These are phyloP conservation scores for Phytophthora ohioensis DNA, from an alignment of 352 stramenopile genomes.

Conservation along the genomic window DNA sequence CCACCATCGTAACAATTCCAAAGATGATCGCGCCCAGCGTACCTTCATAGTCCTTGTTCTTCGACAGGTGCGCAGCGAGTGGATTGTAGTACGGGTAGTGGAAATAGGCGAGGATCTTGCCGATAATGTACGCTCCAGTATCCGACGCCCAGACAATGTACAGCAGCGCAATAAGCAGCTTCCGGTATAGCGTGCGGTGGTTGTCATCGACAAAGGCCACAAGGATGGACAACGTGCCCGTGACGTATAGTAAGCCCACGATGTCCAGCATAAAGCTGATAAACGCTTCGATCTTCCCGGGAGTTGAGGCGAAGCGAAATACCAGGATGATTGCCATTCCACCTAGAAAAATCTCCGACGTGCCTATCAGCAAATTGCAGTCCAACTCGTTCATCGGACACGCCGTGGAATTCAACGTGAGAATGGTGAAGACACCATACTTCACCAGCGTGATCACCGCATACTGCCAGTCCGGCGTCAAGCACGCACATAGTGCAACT, in stretches of 20 bases:
- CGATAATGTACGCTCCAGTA: conserved; percentile 94
- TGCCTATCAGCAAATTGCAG: conserved; percentile 44
- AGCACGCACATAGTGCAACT: conserved; percentile 49
- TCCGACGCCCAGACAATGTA: conserved; percentile 84
- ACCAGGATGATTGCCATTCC: conserved; percentile 50
- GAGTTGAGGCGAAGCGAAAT: conserved; percentile 49
- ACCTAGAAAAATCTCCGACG: conserved; percentile 45
- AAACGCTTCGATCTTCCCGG: conserved; percentile 33
- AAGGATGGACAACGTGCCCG: conserved; percentile 55
- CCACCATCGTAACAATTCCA: conserved; percentile 85
- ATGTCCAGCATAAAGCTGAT: conserved; percentile 62
- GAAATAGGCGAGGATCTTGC: conserved; percentile 85
- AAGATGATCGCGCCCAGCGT: conserved; percentile 85
- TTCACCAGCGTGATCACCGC: conserved; percentile 50
- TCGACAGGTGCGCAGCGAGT: conserved; percentile 89
- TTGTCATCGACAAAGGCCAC: conserved; percentile 66
- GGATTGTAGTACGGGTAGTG: conserved; percentile 84
- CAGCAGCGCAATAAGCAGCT: conserved; percentile 66
- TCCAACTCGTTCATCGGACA: conserved; percentile 63
- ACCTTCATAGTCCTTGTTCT: conserved; percentile 97
- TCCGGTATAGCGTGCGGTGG: conserved; percentile 55
- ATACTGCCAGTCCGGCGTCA: conserved; percentile 57
- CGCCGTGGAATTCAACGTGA: conserved; percentile 59
- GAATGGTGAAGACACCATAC: conserved; percentile 52
- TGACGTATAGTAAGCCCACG: conserved; percentile 64